These are phyloP conservation scores for Paraconiothyrium brasiliense DNA, from an alignment of 2,329 filamentous ascomycete genomes.

Conservation along the genomic window DNA sequence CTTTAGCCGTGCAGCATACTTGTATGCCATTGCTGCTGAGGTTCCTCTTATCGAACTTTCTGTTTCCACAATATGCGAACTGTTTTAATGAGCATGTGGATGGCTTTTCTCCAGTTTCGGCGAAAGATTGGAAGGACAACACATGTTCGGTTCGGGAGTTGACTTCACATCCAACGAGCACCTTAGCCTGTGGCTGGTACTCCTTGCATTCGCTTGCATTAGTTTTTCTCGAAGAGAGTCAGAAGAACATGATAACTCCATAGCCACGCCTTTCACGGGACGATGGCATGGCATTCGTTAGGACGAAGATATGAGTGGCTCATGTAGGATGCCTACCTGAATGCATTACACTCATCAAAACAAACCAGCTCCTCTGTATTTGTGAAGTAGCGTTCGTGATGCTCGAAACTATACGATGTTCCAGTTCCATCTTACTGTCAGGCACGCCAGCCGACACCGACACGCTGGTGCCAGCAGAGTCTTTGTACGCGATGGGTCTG, in stretches of 20 bases:
- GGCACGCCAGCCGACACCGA: background rate
- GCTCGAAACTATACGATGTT: background rate
- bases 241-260: constrained; percentile 17
- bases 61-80: constrained; percentile 40
- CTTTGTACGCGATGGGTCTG: background rate
- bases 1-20: constrained; percentile 22
- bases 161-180: constrained; percentile 38
- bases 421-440: background rate
- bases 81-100: constrained; percentile 47
- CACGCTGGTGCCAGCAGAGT: background rate
- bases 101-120: constrained; percentile 29
- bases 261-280: constrained; percentile 26
- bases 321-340: constrained; percentile 49
- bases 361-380: background rate
- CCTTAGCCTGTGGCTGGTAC: constrained; percentile 46
- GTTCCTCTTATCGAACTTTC: constrained; percentile 39
- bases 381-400: background rate
- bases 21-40: constrained; percentile 23
- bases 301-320: constrained; percentile 24
- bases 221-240: constrained; percentile 26
- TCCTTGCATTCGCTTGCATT: constrained; percentile 47
- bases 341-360: constrained; percentile 49
- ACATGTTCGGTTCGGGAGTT: constrained; percentile 26
- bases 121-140: constrained; percentile 24
- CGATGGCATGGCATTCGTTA: constrained; percentile 18